Base-by-base conservation (phyloP, 2,329 filamentous ascomycete species). In the Rhinocladiella similis region DNA sequence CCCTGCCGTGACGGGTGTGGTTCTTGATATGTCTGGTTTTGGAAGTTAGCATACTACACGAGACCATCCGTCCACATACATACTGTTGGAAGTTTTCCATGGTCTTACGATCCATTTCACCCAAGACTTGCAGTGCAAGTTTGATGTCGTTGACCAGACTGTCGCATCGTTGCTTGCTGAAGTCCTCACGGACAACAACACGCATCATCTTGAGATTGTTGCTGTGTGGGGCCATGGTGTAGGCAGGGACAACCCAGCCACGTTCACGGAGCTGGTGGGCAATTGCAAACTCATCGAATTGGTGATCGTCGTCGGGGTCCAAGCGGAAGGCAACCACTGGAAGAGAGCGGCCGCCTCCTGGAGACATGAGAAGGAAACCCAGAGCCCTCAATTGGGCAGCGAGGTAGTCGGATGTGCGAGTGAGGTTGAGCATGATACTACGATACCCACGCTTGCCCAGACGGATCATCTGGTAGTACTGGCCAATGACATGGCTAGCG, bases 401-500 rank as follows among this genome's bases (percentile, higher is more conserved):
- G 12, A 97, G 84, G 73, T 96, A 96, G 75, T 97, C 91, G 20
- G 93, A 87, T 0, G 89, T 96, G 51, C 89, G 85, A 20, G 91
- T 97, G 60, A 97, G 80, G 77, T 97, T 97, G 68, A 85, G 82
- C 93, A 97, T 97, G 78, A 97, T 96, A 67, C 87, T 82, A 54
- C 88, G 85, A 80, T 96, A 97, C 48, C 93, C 93, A 62, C 87
- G 86, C 82, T 95, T 96, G 59, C 93, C 93, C 3, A 97, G 85
- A 27, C 93, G 90, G 71, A 97, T 96, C 69, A 97, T 83, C 76
- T 97, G 92, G 78, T 97, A 97, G 78, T 97, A 97, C 75, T 97
- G 93, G 25, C 90, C 93, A 60, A 97, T 96, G 68, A 97, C 90
- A 70, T 97, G 92, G 5, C 88, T 91, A 12, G 93, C 93, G 55